Evolutionary conservation across 2,329 filamentous ascomycete genomes (phyloP).

Genomic region (Colletotrichum costaricense): DNA sequence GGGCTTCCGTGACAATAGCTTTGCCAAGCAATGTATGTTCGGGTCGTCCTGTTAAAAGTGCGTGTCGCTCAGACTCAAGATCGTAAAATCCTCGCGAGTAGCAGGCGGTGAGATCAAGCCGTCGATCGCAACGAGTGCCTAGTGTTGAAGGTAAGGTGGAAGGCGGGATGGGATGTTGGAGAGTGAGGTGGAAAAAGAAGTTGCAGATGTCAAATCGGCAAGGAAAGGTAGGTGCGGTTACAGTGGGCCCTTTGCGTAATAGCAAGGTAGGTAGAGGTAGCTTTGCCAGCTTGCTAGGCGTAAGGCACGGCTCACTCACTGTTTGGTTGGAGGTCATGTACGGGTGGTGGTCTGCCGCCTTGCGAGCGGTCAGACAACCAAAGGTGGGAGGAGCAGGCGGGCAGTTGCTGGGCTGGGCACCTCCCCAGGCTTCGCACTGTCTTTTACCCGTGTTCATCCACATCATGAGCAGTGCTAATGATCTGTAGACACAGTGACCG

Average conservation of each 20-base stretch:
- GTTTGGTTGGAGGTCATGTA: neutral
- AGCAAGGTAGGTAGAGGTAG: constrained; percentile 33
- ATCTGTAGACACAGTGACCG: neutral
- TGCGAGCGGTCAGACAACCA: constrained; percentile 5
- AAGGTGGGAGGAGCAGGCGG: constrained; percentile 1
- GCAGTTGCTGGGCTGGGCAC: neutral
- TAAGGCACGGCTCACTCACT: neutral
- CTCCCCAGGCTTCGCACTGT: neutral
- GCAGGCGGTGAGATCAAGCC: constrained; percentile 3
- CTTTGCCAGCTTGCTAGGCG: neutral
- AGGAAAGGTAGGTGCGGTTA: constrained; percentile 36
- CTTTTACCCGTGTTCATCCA: accelerated
- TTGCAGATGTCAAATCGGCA: constrained; percentile 36
- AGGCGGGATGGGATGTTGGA: constrained; percentile 30
- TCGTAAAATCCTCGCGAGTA: constrained; percentile 4
- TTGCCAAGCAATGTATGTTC: constrained; percentile 36
- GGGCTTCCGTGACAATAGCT: constrained; percentile 43
- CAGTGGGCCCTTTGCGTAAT: constrained; percentile 37
- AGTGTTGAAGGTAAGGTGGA: constrained; percentile 14
- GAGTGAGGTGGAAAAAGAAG: constrained; percentile 36
- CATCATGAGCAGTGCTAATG: neutral
- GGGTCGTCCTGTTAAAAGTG: constrained; percentile 1
- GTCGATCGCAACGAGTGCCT: constrained; percentile 31
- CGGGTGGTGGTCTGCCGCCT: constrained; percentile 1
- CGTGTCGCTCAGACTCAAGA: constrained; percentile 2